A percentile compares a stretch with the other conserved stretches of the same genome.
Evolutionary conservation across 306 rosid genomes (phyloP).

Genomic region (Styphnolobium japonicum): DNA sequence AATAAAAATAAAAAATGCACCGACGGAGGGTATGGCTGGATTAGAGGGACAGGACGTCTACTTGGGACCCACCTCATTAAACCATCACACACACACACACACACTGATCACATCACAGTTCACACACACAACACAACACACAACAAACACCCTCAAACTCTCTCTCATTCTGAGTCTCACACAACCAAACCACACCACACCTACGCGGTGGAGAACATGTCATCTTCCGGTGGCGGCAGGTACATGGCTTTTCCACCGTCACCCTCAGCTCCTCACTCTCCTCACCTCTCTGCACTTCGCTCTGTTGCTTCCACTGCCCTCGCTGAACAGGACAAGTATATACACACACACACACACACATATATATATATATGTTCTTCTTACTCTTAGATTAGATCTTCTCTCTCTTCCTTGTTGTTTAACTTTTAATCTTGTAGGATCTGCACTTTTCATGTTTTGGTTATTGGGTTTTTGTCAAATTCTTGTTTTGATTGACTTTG

Average conservation of each 20-base stretch:
- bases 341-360: not conserved
- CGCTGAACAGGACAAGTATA: constrained; percentile 81
- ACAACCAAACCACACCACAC: no score
- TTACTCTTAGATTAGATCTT: no score
- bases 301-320: constrained; percentile 67
- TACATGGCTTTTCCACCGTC: constrained; percentile 92
- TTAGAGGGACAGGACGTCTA: not conserved
- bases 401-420: not conserved
- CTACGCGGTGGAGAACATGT: no score
- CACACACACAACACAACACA: no score
- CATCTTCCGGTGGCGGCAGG: constrained; percentile 60
- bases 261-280: constrained; percentile 53
- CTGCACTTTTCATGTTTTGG: not conserved
- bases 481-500: not conserved
- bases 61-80: not conserved
- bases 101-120: not conserved
- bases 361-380: no score
- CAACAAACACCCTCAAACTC: no score
- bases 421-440: not conserved
- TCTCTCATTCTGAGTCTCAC: no score
- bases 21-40: not conserved
- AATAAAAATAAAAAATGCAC: no score
- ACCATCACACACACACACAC: not conserved
- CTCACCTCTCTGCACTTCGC: constrained; percentile 74
- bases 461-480: not conserved